phyloP scores from a whole-genome alignment of 164 flowering plant genomes.

The Nymphaea colorata region DNA sequence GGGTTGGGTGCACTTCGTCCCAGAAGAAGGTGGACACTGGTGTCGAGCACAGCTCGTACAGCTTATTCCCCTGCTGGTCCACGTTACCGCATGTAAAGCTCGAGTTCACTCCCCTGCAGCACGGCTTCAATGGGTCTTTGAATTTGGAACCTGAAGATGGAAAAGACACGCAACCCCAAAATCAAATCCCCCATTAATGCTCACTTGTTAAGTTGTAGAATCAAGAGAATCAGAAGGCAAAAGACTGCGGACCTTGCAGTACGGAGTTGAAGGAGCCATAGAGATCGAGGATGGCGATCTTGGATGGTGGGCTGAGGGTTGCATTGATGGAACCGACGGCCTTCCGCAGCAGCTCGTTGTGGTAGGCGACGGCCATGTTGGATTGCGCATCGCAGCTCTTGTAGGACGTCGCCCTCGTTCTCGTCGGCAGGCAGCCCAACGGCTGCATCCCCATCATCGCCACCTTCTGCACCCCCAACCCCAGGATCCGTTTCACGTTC shows the following conservation, averaged over 20 bases:
- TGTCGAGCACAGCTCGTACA: conserved; percentile 6
- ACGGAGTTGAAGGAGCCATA: conserved; percentile 3
- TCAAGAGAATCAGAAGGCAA: no score
- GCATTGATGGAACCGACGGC: conserved; percentile 3
- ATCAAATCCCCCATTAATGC: no score
- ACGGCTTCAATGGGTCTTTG: conserved; percentile 12
- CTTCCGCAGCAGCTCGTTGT: conserved; percentile 3
- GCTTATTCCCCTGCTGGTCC: conserved; percentile 3
- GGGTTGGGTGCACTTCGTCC: conserved; percentile 13
- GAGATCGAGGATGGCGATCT: conserved; percentile 6
- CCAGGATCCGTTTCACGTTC: conserved; percentile 1
- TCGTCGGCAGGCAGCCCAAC: conserved; percentile 3
- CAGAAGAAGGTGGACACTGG: conserved; percentile 11
- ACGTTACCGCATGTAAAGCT: conserved; percentile 6
- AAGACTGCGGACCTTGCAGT: neutral
- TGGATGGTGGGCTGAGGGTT: neutral
- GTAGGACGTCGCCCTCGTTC: neutral
- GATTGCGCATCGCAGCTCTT: conserved; percentile 1
- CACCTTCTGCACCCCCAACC: conserved; percentile 4
- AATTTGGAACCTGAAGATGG: neutral
- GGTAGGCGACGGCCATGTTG: neutral
- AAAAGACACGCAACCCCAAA: neutral
- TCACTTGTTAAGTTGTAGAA: no score
- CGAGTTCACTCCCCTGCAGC: conserved; percentile 7
- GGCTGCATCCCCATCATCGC: conserved; percentile 5